Conservation (phyloP, 2,329 filamentous ascomycete genomes). For the Penicillium sp. region DNA sequence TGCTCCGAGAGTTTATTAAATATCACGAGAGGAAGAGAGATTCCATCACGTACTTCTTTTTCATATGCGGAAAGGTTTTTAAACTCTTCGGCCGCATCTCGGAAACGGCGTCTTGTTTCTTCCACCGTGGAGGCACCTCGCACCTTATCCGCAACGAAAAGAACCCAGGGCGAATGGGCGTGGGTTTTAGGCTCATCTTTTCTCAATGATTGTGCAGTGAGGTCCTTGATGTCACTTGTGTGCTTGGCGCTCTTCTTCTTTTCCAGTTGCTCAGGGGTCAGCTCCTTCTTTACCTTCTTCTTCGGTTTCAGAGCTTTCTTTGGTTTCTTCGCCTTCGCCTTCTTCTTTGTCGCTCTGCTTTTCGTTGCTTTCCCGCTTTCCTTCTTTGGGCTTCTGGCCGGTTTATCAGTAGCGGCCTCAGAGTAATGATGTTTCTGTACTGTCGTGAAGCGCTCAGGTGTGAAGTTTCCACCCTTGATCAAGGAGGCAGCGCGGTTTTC, state of each 20-base stretch:
- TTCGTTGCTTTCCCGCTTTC: too few relatives aligned
- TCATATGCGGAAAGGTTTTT: constrained; percentile 15
- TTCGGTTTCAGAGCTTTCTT: constrained; percentile 26
- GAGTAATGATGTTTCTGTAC: constrained; percentile 23
- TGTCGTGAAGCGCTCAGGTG: constrained; percentile 6
- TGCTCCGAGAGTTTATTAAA: neutral
- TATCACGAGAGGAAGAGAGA: neutral
- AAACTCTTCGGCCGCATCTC: constrained; percentile 16
- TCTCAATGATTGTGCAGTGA: constrained; percentile 31
- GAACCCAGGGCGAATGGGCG: constrained; percentile 23
- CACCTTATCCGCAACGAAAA: constrained; percentile 21
- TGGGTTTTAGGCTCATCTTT: constrained; percentile 28
- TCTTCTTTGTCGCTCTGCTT: constrained; percentile 12
- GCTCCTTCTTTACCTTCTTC: constrained; percentile 23
- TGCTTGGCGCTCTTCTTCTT: constrained; percentile 27
- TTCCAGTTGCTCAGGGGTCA: constrained; percentile 30
- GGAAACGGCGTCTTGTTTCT: constrained; percentile 18
- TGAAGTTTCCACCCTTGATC: constrained; percentile 14
- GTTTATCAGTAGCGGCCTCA: constrained; percentile 19
- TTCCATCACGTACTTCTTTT: constrained; percentile 14
- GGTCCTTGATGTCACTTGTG: constrained; percentile 27
- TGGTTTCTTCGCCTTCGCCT: constrained; percentile 19
- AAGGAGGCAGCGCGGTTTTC: constrained; percentile 16
- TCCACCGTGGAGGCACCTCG: constrained; percentile 15
- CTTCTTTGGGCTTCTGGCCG: constrained; percentile 19